phyloP scores from a whole-genome alignment of 495 filamentous ascomycete species.

The Sordaria brevicollis region DNA sequence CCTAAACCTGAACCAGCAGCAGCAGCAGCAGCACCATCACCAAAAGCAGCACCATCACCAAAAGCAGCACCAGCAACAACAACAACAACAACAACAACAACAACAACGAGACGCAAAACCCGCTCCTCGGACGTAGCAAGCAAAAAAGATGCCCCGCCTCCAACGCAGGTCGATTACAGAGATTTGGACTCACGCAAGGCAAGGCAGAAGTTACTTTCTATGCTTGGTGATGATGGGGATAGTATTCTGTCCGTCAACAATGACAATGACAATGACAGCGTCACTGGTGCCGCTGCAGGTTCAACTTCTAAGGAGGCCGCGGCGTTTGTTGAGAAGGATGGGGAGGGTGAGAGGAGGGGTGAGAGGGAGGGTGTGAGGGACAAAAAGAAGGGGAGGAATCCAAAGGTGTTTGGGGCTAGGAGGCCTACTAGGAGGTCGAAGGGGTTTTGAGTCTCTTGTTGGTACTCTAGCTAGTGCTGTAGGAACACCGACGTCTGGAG shows the following conservation, averaged over 20 bases:
- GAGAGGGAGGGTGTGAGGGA: background rate
- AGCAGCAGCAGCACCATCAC: constrained; percentile 4
- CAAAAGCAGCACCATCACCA: background rate
- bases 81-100: background rate
- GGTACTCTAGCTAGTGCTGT: too few species aligned
- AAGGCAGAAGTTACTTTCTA: constrained; percentile 21
- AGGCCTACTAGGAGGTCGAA: background rate
- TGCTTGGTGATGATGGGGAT: constrained; percentile 18
- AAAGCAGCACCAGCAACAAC: background rate
- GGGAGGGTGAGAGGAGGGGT: background rate
- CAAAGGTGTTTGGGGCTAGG: too few species aligned
- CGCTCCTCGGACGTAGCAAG: background rate
- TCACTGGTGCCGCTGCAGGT: too few species aligned
- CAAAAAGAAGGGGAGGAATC: too few species aligned
- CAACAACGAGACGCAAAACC: background rate
- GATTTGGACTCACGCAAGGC: constrained; percentile 30
- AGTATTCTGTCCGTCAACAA: too few species aligned
- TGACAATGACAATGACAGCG: too few species aligned
- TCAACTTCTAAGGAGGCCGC: too few species aligned
- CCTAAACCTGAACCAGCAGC: background rate
- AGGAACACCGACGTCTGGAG: too few species aligned
- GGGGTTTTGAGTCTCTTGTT: background rate
- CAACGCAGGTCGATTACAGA: constrained; percentile 39
- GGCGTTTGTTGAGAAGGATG: background rate
- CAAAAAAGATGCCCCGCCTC: constrained; percentile 20